A percentile compares a stretch with the other conserved stretches of the same genome.
phyloP scores from a whole-genome alignment of 2,329 filamentous ascomycete genomes.

The Dendryphion nanum region DNA sequence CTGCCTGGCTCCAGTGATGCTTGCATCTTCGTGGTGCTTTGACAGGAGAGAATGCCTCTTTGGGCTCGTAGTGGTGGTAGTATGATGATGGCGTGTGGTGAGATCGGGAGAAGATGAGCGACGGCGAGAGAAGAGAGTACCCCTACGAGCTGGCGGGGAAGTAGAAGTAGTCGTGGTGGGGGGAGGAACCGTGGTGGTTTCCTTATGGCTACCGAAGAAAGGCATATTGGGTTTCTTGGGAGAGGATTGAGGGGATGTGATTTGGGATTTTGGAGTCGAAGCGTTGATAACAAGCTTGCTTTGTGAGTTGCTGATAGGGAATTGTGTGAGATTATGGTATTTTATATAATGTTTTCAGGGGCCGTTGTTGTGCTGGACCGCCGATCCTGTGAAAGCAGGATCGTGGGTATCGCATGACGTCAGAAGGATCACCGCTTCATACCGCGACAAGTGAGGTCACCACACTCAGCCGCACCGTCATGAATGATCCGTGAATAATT shows the following conservation, averaged over 20 bases:
- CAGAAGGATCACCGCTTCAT: slow-evolving; percentile 4
- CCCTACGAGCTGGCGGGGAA: slow-evolving; percentile 18
- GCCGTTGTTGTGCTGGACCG: neutral
- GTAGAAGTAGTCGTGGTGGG: slow-evolving; percentile 20
- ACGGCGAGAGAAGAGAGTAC: slow-evolving; percentile 37
- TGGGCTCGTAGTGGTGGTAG: slow-evolving; percentile 21
- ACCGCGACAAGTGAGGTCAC: slow-evolving; percentile 4
- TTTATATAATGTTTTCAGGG: slow-evolving; percentile 2
- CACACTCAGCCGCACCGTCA: slow-evolving; percentile 1
- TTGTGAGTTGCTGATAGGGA: neutral
- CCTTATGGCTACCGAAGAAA: slow-evolving; percentile 30
- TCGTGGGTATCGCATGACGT: slow-evolving; percentile 13
- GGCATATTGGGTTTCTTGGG: slow-evolving; percentile 25
- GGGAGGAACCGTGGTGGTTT: slow-evolving; percentile 9
- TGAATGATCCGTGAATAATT: no score
- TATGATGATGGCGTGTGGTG: slow-evolving; percentile 12
- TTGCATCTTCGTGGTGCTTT: slow-evolving; percentile 56
- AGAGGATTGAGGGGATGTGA: slow-evolving; percentile 4
- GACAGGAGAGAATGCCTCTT: slow-evolving; percentile 38
- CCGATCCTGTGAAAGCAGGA: neutral
- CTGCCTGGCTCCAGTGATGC: slow-evolving; percentile 61
- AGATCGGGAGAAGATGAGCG: slow-evolving; percentile 34
- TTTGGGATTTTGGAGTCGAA: neutral
- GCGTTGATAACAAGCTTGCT: neutral
- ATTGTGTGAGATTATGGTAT: neutral